phyloP scores from a whole-genome alignment of 306 rosid species.

The Neltuma alba region DNA sequence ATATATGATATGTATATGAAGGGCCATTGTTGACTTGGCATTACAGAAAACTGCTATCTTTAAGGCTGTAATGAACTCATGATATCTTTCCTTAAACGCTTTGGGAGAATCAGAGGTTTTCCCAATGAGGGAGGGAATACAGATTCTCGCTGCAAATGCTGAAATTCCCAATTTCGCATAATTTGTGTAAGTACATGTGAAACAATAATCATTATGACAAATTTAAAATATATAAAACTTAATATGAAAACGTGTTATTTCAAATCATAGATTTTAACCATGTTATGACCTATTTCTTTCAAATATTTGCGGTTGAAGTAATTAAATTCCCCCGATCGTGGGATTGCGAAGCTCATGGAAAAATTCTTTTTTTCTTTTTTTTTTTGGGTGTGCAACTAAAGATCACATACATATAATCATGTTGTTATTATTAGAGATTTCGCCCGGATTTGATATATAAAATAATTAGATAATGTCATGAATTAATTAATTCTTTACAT shows the following conservation, averaged over 20 bases:
- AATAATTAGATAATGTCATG: neutral
- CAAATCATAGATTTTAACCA: too few species aligned
- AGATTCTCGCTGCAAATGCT: neutral
- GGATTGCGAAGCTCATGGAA: too few species aligned
- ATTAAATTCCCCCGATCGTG: too few species aligned
- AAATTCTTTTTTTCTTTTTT: too few species aligned
- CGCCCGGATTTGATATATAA: neutral
- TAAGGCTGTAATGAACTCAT: neutral
- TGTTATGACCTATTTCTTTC: too few species aligned
- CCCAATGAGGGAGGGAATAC: neutral
- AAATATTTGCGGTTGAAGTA: too few species aligned
- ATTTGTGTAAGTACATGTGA: neutral
- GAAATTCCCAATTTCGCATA: neutral
- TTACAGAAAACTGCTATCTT: neutral
- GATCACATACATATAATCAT: neutral
- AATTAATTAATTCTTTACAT: neutral
- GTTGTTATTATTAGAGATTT: neutral
- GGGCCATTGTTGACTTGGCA: neutral
- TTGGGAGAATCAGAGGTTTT: neutral
- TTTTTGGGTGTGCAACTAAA: neutral
- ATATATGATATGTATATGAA: neutral
- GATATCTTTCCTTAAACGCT: neutral
- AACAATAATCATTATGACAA: neutral
- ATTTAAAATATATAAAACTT: neutral
- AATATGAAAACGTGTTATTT: neutral